Conservation (phyloP, 345 rosid species). For the Orychophragmus violaceus region DNA sequence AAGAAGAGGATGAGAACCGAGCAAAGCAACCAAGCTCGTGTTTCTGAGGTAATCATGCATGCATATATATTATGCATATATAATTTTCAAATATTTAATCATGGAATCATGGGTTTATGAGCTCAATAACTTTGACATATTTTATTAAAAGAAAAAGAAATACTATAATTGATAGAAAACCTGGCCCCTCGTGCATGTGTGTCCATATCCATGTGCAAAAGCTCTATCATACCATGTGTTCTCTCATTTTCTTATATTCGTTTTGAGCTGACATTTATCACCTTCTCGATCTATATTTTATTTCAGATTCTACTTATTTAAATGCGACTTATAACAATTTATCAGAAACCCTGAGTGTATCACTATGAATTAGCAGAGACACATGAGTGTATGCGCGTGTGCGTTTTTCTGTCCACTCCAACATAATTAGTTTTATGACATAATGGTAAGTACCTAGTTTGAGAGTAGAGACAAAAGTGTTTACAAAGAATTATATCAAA, state of each 20-base stretch:
- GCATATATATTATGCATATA: not conserved
- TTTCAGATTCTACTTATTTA: not conserved
- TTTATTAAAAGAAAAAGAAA: not conserved
- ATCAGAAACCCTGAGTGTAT: not conserved
- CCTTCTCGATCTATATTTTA: not conserved
- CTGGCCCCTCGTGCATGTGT: conserved; percentile 23
- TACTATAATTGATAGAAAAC: not conserved
- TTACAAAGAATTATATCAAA: too few relatives aligned
- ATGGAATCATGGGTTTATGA: conserved; percentile 3
- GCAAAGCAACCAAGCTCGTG: conserved; percentile 6
- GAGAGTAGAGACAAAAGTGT: too few relatives aligned
- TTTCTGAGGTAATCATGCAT: not conserved
- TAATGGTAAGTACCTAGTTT: not conserved
- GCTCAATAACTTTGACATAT: not conserved
- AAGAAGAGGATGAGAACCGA: conserved; percentile 2
- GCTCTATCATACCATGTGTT: conserved; percentile 14
- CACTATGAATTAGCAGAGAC: not conserved
- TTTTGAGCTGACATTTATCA: conserved; percentile 13
- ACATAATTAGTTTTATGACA: not conserved
- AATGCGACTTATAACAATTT: not conserved
- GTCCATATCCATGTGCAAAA: conserved; percentile 27
- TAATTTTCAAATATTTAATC: not conserved
- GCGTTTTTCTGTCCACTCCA: not conserved
- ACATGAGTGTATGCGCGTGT: not conserved
- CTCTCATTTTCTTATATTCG: conserved; percentile 12